These are phyloP conservation scores for Excoecaria agallocha DNA, from an alignment of 345 rosid genomes.

Conservation along the genomic window DNA sequence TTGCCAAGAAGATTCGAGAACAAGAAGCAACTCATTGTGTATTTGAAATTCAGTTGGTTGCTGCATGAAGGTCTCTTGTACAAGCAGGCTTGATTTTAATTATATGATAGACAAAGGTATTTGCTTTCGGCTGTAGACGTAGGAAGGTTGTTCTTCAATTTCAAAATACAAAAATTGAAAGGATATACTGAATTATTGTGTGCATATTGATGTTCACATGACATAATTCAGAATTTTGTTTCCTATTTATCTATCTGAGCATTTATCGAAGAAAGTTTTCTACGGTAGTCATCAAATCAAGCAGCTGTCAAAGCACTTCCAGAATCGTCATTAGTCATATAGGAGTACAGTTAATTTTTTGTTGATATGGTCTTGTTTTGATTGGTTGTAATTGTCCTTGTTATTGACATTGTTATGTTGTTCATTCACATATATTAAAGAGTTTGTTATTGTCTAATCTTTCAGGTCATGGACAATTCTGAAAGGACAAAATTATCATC, in stretches of 20 bases:
- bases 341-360: too few species aligned
- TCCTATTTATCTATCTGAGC: neutral
- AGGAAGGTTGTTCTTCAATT: neutral
- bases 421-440: neutral
- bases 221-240: neutral
- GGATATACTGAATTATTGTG: neutral
- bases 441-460: slow-evolving; percentile 14
- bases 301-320: neutral
- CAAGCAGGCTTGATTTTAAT: neutral
- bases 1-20: neutral
- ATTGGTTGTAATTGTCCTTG: neutral
- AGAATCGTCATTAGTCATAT: neutral
- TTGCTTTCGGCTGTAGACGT: neutral
- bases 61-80: neutral
- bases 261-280: neutral
- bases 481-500: slow-evolving; percentile 88
- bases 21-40: neutral
- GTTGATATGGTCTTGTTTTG: neutral
- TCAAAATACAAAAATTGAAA: neutral
- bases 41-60: neutral
- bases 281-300: neutral
- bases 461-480: slow-evolving; percentile 92
- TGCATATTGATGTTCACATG: neutral
- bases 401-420: neutral
- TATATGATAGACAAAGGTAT: neutral